Conservation (phyloP, 2,329 filamentous ascomycete genomes). For the Neobulgaria alba region DNA sequence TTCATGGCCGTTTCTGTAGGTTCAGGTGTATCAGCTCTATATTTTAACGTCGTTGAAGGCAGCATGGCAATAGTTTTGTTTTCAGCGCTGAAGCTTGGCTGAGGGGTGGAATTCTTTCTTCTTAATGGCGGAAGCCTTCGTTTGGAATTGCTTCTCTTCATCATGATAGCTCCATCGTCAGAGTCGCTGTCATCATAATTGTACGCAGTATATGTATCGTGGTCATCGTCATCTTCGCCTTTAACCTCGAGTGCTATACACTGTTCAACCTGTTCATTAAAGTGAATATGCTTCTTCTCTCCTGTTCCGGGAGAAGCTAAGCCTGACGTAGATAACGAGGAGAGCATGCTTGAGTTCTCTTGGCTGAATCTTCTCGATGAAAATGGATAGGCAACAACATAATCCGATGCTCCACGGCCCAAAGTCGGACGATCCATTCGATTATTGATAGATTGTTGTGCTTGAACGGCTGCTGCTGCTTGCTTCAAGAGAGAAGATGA, state of each 20-base stretch:
- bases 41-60: constrained; percentile 58
- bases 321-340: constrained; percentile 66
- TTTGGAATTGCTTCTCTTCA: constrained; percentile 58
- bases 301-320: constrained; percentile 50
- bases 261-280: constrained; percentile 91
- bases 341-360: constrained; percentile 51
- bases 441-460: constrained; percentile 37
- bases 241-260: constrained; percentile 90
- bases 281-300: constrained; percentile 85
- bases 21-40: constrained; percentile 52
- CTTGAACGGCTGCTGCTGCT: constrained; percentile 35
- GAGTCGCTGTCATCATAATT: constrained; percentile 52
- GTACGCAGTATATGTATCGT: constrained; percentile 26
- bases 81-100: constrained; percentile 44
- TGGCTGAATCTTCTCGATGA: constrained; percentile 52
- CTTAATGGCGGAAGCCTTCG: constrained; percentile 31
- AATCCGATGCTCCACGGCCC: constrained; percentile 59
- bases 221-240: constrained; percentile 63
- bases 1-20: constrained; percentile 53
- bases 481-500: constrained; percentile 78
- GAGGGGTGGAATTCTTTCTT: constrained; percentile 28
- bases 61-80: constrained; percentile 62
- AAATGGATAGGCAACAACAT: constrained; percentile 42
- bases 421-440: constrained; percentile 43
- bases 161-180: constrained; percentile 52